phyloP scores from a whole-genome alignment of 352 stramenopile species.

The Hyaloperonospora brassicae region DNA sequence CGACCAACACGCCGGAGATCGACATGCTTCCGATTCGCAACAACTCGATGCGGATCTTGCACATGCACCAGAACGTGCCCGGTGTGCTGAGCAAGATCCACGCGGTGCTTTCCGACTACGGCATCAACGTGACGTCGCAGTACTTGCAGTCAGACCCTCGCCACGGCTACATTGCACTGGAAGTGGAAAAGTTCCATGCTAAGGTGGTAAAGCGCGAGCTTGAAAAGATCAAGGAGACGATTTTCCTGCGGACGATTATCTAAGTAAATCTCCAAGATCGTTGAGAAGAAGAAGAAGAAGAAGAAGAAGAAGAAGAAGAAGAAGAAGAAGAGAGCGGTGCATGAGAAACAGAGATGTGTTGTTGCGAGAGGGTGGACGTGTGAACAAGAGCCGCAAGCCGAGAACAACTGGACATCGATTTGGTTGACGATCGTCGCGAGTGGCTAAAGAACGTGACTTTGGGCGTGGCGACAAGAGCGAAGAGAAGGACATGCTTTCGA shows the following conservation, averaged over 20 bases:
- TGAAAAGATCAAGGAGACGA: conserved; percentile 81
- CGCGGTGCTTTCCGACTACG: conserved; percentile 72
- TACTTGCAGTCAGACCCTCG: conserved; percentile 76
- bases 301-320: no score
- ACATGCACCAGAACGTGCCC: conserved; percentile 83
- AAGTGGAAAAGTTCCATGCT: conserved; percentile 75
- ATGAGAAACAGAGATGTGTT: neutral
- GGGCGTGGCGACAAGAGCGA: conserved; percentile 22
- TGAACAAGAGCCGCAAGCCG: conserved; percentile 21
- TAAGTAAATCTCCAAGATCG: conserved; percentile 20
- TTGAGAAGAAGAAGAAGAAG: no score
- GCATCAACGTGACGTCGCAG: conserved; percentile 82
- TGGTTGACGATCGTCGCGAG: neutral
- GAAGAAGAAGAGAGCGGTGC: no score
- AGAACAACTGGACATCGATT: conserved; percentile 7
- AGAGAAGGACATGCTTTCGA: neutral
- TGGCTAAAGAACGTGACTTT: conserved; percentile 8
- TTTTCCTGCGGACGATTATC: conserved; percentile 71
- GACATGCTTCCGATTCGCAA: conserved; percentile 66
- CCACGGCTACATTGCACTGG: conserved; percentile 76
- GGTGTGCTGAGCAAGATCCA: conserved; percentile 84
- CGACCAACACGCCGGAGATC: conserved; percentile 72
- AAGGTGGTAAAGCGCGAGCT: conserved; percentile 75
- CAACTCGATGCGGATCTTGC: conserved; percentile 78
- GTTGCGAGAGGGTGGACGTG: conserved; percentile 9